Evolutionary conservation across 345 rosid genomes (phyloP).

Genomic region (Syzygium aromaticum): DNA sequence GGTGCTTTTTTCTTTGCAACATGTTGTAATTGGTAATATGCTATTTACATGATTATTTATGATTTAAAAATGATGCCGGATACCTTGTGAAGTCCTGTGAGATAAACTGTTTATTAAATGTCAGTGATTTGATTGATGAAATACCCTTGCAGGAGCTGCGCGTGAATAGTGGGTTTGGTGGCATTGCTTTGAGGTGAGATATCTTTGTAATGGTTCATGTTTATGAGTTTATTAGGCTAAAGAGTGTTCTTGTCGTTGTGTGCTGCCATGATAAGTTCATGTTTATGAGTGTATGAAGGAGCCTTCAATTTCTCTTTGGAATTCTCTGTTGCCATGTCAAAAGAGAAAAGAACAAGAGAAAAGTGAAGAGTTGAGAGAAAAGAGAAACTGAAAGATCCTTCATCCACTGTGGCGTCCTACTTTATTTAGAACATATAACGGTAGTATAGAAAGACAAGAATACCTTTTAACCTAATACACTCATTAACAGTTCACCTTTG

Average conservation of each 20-base stretch:
- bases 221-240: not conserved
- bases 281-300: not conserved
- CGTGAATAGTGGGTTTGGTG: constrained; percentile 73
- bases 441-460: not conserved
- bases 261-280: not conserved
- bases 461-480: not conserved
- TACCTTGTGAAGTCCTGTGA: not conserved
- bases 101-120: not conserved
- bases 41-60: not conserved
- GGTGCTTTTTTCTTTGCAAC: not conserved
- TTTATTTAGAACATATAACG: not conserved
- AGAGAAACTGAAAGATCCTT: not conserved
- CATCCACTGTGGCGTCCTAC: not conserved
- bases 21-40: not conserved
- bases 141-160: constrained; percentile 69
- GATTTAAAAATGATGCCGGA: not conserved
- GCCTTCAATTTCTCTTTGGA: not conserved
- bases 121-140: not conserved
- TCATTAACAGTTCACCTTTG: not conserved
- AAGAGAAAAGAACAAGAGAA: not conserved
- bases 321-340: not conserved
- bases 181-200: constrained; percentile 70
- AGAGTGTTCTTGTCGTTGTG: not conserved
- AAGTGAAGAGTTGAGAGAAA: not conserved
- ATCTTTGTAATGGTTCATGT: not conserved